A percentile compares a stretch with the other conserved stretches of the same genome.
These are phyloP conservation scores for Trichoderma cornu-damae DNA, from an alignment of 2,329 filamentous ascomycete species.

Conservation along the genomic window DNA sequence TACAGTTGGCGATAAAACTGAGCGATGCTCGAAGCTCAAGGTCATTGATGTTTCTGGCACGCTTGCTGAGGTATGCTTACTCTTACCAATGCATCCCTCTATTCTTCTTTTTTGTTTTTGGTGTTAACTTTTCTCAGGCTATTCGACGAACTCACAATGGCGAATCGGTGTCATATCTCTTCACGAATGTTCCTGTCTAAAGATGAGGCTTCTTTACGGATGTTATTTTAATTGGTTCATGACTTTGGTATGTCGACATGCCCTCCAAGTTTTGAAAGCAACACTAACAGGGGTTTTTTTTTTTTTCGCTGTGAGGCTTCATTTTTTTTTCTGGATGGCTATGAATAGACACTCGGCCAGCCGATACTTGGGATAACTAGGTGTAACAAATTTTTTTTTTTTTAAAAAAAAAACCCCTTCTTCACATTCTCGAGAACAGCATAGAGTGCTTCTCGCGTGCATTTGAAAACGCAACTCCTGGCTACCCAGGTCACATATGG, in stretches of 20 bases:
- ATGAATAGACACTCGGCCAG: background rate
- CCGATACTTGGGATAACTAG: background rate
- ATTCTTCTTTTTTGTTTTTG: too few relatives aligned
- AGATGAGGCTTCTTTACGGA: background rate
- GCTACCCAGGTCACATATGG: background rate
- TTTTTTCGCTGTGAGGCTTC: background rate
- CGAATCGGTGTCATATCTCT: slow-evolving; percentile 60
- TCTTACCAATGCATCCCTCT: background rate
- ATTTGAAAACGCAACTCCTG: background rate
- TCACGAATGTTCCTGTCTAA: slow-evolving; percentile 58
- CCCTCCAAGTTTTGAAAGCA: too few relatives aligned
- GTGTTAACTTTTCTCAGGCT: slow-evolving; percentile 40
- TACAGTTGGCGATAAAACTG: slow-evolving; percentile 67
- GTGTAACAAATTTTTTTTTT: background rate
- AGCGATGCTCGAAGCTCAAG: slow-evolving; percentile 71
- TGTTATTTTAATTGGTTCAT: background rate
- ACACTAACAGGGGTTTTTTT: too few relatives aligned
- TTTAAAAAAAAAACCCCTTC: background rate
- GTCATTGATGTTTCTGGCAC: slow-evolving; percentile 91
- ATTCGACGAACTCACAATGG: slow-evolving; percentile 65
- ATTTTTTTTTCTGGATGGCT: background rate
- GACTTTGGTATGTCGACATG: background rate
- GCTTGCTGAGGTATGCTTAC: slow-evolving; percentile 50
- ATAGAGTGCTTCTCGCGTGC: slow-evolving; percentile 3
- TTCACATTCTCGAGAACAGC: background rate